Evolutionary conservation across 768 basidiomycete genomes (phyloP).

Genomic region (Hygrophoropsis aurantiaca): DNA sequence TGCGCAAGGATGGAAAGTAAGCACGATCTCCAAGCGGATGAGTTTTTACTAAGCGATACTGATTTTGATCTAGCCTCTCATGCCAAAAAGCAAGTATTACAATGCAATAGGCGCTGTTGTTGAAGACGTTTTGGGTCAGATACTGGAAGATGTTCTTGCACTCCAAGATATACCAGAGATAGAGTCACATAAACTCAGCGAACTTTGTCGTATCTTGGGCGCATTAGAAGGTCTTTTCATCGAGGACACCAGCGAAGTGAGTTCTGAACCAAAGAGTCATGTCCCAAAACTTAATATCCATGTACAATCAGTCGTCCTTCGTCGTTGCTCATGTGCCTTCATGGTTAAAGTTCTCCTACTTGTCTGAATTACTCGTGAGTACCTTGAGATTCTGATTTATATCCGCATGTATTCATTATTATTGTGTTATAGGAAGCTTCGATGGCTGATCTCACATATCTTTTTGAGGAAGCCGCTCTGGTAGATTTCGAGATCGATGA

Average conservation of each 20-base stretch:
- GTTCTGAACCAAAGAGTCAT: constrained; percentile 10
- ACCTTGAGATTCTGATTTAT: background rate
- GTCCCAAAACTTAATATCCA: constrained; percentile 2
- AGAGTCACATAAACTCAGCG: constrained; percentile 81
- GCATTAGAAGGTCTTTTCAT: constrained; percentile 81
- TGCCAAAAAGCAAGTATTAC: constrained; percentile 74
- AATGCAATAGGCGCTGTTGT: constrained; percentile 68
- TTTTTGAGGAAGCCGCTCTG: constrained; percentile 87
- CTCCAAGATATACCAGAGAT: constrained; percentile 85
- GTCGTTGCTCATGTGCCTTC: constrained; percentile 85
- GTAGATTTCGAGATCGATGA: constrained; percentile 89
- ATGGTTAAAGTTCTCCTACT: constrained; percentile 94
- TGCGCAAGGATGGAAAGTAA: constrained; percentile 73
- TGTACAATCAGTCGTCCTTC: constrained; percentile 56
- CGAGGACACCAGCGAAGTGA: constrained; percentile 59
- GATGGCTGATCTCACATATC: constrained; percentile 86
- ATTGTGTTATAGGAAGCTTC: constrained; percentile 71
- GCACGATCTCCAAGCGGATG: constrained; percentile 15
- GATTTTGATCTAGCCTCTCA: constrained; percentile 52
- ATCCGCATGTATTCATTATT: background rate
- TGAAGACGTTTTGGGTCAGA: constrained; percentile 62
- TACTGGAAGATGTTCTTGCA: constrained; percentile 72
- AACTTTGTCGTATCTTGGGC: constrained; percentile 77
- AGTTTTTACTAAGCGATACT: no score
- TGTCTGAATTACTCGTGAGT: constrained; percentile 86